Conservation (phyloP, 768 basidiomycete genomes). For the Termitomyces sp. region DNA sequence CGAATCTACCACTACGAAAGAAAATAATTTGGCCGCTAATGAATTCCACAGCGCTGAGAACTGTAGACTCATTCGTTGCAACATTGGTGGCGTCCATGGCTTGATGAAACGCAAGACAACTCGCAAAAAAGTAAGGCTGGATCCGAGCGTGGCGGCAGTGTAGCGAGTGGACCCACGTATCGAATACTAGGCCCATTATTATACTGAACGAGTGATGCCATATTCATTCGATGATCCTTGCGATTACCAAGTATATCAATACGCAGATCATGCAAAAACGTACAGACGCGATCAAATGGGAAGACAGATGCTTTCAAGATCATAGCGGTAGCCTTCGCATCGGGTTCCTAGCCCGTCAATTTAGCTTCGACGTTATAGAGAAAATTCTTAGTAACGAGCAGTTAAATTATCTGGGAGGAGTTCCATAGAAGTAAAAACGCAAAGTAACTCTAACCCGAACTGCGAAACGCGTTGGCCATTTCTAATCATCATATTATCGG, state of each 20-base stretch:
- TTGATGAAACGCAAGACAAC: not conserved
- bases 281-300: not conserved
- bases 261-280: not conserved
- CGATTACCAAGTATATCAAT: not conserved
- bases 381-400: not conserved
- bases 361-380: not conserved
- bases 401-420: not conserved
- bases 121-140: not conserved
- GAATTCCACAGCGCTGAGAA: not conserved
- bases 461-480: not conserved
- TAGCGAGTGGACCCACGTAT: not conserved
- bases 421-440: not conserved
- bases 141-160: not conserved
- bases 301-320: not conserved
- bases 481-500: not conserved
- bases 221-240: not conserved
- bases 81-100: not conserved
- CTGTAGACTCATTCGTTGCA: not conserved
- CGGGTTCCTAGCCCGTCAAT: not conserved
- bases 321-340: not conserved
- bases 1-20: slow-evolving; percentile 39
- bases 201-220: not conserved
- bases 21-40: not conserved
- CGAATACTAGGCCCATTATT: not conserved
- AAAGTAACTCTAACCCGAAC: not conserved